Base-by-base conservation (phyloP, 2,329 filamentous ascomycete species). In the Alternaria ethzedia region DNA sequence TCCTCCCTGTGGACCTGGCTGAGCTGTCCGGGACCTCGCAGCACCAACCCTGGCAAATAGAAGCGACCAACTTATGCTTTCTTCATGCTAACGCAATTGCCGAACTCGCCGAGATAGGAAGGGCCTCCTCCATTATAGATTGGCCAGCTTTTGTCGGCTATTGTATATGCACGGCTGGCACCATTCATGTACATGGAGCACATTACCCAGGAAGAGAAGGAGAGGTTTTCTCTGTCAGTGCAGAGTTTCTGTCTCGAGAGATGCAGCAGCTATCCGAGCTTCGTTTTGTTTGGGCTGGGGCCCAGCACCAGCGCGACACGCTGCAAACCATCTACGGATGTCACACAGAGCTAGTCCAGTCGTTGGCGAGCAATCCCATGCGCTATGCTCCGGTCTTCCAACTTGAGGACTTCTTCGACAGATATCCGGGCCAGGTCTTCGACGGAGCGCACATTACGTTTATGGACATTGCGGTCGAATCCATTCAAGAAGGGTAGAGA, bases 31-130 rank as follows among this genome's bases (percentile, higher is more conserved):
- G 91, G 13, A 90, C 88, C 0, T 91, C 91, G 2, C 93, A 96
- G 73, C 92, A 96, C 70, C 93, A 96, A 76, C 94, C 92, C 26
- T 97, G 93, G 93, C 93, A 96, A 76, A 95, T 96, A 51, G 92
- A 96, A 76, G 92, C 93, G 0, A 96, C 93, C 0, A 95, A 96
- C 72, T 86, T 95, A 75, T 96, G 93, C 79, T 96, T 90, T 76
- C 82, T 94, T 17, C 93, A 97, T 69, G 93, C 93, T 6, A 97
- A 96, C 73, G 92, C 93, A 6, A 94, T 96, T 55, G 89, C 92
- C 2, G 93, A 96, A 73, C 82, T 97, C 3, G 90, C 94, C 5
- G 91, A 95, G 75, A 86, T 94, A 15, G 92, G 92, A 2, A 90
- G 90, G 66, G 90, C 91, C 68, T 89, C 90, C 2, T 87, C 88